Base-by-base conservation (phyloP, 2,329 filamentous ascomycete species). In the Fusarium newnesense region DNA sequence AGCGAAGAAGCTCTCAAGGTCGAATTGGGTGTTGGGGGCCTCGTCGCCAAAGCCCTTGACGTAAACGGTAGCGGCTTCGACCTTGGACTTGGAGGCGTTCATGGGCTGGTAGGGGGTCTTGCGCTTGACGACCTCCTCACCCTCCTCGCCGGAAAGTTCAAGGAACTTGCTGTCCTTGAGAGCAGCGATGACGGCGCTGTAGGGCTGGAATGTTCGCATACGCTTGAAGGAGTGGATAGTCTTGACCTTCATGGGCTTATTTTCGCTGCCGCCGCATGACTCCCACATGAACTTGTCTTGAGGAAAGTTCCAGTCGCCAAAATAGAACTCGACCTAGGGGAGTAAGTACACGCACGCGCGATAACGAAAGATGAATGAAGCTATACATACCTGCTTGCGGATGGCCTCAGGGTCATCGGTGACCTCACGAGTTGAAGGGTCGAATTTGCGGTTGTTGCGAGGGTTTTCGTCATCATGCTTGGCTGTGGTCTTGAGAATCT, bases 11-110 rank as follows among this genome's bases (percentile, higher is more conserved):
- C 91, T 91, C 85, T 99, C 96, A 64, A 99, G 92, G 73, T 98
- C 94, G 81, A 97, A 94, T 83, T 98, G 96, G 34, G 95, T 96
- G 69, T 90, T 92, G 16, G 92, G 87, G n/a, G 88, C 87, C 84
- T 97, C 95, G 49, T 93, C 89, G 49, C 95, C 95, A 78, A 99
- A 99, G 56, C 95, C 96, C 87, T 98, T 99, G 77, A 90, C 94
- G 82, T 99, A 99, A 80, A 97, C 89, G 78, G 92, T 96, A 66
- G 92, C 88, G 67, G 89, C 87, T 82, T 95, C 92, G 64, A 89
- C 86, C 83, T 91, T 89, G 81, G 90, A 87, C 78, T 91, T 89
- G 74, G 89, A 84, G 72, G 89, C 88, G 67, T 87, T 85, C 69
- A 84, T 81, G 60, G 89, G 87, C 79, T 89, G 87, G 78, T 87